Percentiles rank a stretch among this genome's conserved stretches.
Conservation (phyloP, 129 eudicot species). For the Smallanthus sonchifolius region DNA sequence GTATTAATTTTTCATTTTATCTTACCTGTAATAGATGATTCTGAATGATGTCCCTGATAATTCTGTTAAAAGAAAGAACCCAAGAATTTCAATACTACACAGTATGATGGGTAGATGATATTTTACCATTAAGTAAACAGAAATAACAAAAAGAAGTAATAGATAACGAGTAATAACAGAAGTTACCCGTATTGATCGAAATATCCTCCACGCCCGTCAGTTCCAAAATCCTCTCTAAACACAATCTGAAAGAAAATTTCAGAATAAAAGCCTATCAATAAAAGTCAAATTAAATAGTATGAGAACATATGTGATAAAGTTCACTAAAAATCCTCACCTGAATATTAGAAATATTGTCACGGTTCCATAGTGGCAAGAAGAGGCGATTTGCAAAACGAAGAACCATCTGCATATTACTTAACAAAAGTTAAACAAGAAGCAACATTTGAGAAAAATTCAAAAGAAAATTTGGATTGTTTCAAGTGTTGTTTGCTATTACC, state of each 20-base stretch:
- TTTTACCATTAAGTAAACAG: neutral
- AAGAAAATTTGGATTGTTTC: neutral
- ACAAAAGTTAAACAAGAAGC: neutral
- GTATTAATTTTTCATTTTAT: neutral
- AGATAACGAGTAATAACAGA: slow-evolving; percentile 5
- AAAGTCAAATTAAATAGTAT: neutral
- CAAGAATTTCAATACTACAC: neutral
- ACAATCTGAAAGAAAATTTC: slow-evolving; percentile 59
- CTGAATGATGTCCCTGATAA: slow-evolving; percentile 96
- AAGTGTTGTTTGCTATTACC: slow-evolving; percentile 37
- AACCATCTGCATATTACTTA: slow-evolving; percentile 65
- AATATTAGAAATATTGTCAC: slow-evolving; percentile 84
- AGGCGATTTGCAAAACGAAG: slow-evolving; percentile 99
- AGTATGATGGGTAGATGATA: neutral
- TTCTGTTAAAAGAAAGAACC: slow-evolving; percentile 49
- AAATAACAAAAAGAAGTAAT: neutral
- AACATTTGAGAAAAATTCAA: neutral
- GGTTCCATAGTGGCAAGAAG: slow-evolving; percentile 95
- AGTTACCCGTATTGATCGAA: slow-evolving; percentile 95
- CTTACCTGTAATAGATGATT: slow-evolving; percentile 94
- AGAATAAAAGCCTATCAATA: neutral
- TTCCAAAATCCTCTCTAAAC: slow-evolving; percentile 99
- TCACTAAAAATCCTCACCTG: slow-evolving; percentile 51
- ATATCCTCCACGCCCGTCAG: slow-evolving; percentile 99
- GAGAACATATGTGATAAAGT: neutral